Conservation (phyloP, 1,284 basidiomycete genomes). For the Pseudozyma sp. region DNA sequence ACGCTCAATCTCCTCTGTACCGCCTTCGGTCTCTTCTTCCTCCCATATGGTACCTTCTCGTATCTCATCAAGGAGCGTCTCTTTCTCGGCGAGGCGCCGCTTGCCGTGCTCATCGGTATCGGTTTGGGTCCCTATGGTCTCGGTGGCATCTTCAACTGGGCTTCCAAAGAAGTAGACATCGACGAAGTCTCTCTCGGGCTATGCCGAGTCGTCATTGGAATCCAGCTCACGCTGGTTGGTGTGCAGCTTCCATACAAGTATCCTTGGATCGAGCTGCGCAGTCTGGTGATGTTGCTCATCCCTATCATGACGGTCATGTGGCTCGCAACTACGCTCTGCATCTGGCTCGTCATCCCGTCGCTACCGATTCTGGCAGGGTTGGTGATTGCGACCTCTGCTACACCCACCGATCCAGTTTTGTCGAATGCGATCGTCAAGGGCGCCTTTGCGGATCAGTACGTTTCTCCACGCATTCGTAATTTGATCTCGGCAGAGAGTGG, state of each 20-base stretch:
- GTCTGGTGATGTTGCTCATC: slow-evolving; percentile 45
- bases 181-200: slow-evolving; percentile 53
- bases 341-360: slow-evolving; percentile 46
- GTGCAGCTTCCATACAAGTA: slow-evolving; percentile 62
- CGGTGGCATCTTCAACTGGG: slow-evolving; percentile 47
- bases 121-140: slow-evolving; percentile 55
- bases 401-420: slow-evolving; percentile 60
- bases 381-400: slow-evolving; percentile 50
- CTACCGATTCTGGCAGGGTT: slow-evolving; percentile 54
- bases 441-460: slow-evolving; percentile 62
- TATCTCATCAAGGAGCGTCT: slow-evolving; percentile 60
- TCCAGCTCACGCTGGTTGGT: slow-evolving; percentile 56
- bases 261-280: slow-evolving; percentile 45
- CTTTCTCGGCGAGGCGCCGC: slow-evolving; percentile 58
- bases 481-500: slow-evolving; percentile 63
- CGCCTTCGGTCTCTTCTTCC: slow-evolving; percentile 50
- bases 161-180: slow-evolving; percentile 26
- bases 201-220: slow-evolving; percentile 56
- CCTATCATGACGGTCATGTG: slow-evolving; percentile 62
- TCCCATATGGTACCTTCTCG: slow-evolving; percentile 54
- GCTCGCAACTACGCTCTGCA: slow-evolving; percentile 52
- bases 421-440: slow-evolving; percentile 62
- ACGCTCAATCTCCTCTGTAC: slow-evolving; percentile 48
- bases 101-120: slow-evolving; percentile 57
- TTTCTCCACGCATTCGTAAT: slow-evolving; percentile 58